phyloP scores from a whole-genome alignment of 2,329 filamentous ascomycete species.

The Colletotrichum sp. region DNA sequence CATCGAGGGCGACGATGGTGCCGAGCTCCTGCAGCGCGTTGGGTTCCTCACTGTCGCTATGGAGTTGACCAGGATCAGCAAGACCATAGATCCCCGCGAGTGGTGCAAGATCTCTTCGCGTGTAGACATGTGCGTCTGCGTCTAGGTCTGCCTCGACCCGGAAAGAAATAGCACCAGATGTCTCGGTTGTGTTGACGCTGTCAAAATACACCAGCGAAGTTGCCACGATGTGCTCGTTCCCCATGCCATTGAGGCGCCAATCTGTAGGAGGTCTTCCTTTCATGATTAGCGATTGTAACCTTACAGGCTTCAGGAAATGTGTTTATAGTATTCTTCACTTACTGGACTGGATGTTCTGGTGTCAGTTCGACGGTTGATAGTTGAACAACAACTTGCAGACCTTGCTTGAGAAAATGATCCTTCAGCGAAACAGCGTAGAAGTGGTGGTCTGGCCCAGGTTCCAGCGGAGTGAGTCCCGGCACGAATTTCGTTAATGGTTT shows the following conservation, averaged over 20 bases:
- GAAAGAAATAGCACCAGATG: background rate
- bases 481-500: fast-evolving
- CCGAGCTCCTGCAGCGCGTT: background rate
- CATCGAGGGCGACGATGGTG: background rate
- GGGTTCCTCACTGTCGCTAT: background rate
- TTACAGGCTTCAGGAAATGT: background rate
- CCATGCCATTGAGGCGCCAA: background rate
- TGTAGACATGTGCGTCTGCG: background rate
- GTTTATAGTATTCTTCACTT: background rate
- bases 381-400: background rate
- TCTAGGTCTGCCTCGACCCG: background rate
- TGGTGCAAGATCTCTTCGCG: background rate
- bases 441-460: background rate
- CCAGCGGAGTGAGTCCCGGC: background rate
- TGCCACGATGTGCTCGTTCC: background rate
- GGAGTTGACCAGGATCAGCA: background rate
- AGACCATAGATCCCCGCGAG: background rate
- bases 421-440: background rate
- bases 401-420: background rate
- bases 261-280: background rate
- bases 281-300: background rate
- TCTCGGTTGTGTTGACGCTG: background rate
- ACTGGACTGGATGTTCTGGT: background rate
- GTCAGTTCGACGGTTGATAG: background rate
- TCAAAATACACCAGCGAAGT: background rate